Conservation (phyloP, 768 basidiomycete species). For the Hemileccinum impolitum region DNA sequence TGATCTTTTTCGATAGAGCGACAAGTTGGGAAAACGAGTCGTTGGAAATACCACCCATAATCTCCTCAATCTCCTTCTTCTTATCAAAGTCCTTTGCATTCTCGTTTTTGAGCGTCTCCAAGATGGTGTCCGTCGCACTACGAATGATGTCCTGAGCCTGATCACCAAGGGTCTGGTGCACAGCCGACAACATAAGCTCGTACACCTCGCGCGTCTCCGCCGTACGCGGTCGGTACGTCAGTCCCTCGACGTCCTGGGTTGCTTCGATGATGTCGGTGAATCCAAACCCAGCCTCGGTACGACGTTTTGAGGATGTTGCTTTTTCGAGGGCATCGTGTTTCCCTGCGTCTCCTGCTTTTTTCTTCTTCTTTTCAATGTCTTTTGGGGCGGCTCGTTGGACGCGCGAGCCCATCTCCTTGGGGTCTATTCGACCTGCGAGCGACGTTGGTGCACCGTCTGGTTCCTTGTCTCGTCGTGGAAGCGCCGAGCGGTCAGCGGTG, state of each 20-base stretch:
- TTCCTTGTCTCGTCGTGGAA: constrained; percentile 89
- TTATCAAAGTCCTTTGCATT: constrained; percentile 94
- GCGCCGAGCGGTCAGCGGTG: constrained; percentile 79
- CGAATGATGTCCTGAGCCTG: constrained; percentile 95
- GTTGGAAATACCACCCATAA: constrained; percentile 59
- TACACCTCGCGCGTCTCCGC: constrained; percentile 94
- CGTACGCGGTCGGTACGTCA: constrained; percentile 90
- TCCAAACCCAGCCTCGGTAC: constrained; percentile 64
- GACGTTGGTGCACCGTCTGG: constrained; percentile 96
- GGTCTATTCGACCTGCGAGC: constrained; percentile 86
- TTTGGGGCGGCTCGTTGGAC: constrained; percentile 80
- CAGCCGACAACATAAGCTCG: constrained; percentile 80
- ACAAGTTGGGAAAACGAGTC: constrained; percentile 84
- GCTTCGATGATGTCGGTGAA: constrained; percentile 93
- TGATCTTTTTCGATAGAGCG: constrained; percentile 88
- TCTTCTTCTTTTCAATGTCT: constrained; percentile 92
- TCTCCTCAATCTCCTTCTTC: constrained; percentile 86
- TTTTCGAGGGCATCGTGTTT: constrained; percentile 57
- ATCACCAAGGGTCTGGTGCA: constrained; percentile 85
- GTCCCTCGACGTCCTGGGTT: constrained; percentile 88
- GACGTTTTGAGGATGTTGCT: constrained; percentile 51
- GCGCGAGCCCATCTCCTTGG: constrained; percentile 90
- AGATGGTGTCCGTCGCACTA: constrained; percentile 88
- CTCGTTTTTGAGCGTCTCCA: constrained; percentile 88
- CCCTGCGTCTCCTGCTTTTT: constrained; percentile 58